Conservation (phyloP, 2,329 filamentous ascomycete genomes). For the Daldinia sp. region DNA sequence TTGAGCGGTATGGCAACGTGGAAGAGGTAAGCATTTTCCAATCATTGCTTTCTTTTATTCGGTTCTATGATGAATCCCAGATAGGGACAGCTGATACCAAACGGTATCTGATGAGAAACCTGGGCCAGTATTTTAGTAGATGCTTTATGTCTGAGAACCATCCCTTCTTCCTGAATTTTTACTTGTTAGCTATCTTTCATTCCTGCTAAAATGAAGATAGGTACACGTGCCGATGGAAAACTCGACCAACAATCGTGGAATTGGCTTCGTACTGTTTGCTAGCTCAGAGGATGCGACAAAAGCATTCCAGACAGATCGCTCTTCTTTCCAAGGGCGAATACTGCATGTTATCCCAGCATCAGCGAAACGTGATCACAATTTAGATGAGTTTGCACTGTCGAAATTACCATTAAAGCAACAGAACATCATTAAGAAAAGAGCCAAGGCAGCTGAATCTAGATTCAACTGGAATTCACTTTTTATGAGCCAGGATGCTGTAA, state of each 20-base stretch:
- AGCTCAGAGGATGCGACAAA: slow-evolving; percentile 78
- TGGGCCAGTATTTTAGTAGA: slow-evolving; percentile 99
- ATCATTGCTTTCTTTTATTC: slow-evolving; percentile 36
- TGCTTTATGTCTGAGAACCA: slow-evolving; percentile 88
- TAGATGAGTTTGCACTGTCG: slow-evolving; percentile 90
- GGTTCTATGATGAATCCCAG: slow-evolving; percentile 91
- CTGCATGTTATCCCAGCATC: slow-evolving; percentile 89
- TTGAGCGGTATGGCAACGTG: slow-evolving; percentile 78
- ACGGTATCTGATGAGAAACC: slow-evolving; percentile 87
- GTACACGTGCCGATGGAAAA: slow-evolving; percentile 85
- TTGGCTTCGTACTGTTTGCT: slow-evolving; percentile 85
- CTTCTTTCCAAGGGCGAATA: slow-evolving; percentile 91
- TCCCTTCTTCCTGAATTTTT: slow-evolving; percentile 50
- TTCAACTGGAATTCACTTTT: slow-evolving; percentile 99
- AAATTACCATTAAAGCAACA: slow-evolving; percentile 96
- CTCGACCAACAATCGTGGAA: slow-evolving; percentile 83
- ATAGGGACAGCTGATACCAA: slow-evolving; percentile 99
- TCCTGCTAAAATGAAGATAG: slow-evolving; percentile 67
- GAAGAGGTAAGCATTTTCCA: slow-evolving; percentile 80
- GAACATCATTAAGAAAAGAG: slow-evolving; percentile 86
- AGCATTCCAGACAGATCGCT: slow-evolving; percentile 86
- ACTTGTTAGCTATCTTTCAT: slow-evolving; percentile 42
- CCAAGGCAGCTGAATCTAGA: slow-evolving; percentile 78
- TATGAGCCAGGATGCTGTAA: slow-evolving; percentile 96
- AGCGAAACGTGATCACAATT: slow-evolving; percentile 81